A percentile compares a stretch with the other conserved stretches of the same genome.
Evolutionary conservation across 2,329 filamentous ascomycete genomes (phyloP).

Genomic region (Verticillium albo-atrum): DNA sequence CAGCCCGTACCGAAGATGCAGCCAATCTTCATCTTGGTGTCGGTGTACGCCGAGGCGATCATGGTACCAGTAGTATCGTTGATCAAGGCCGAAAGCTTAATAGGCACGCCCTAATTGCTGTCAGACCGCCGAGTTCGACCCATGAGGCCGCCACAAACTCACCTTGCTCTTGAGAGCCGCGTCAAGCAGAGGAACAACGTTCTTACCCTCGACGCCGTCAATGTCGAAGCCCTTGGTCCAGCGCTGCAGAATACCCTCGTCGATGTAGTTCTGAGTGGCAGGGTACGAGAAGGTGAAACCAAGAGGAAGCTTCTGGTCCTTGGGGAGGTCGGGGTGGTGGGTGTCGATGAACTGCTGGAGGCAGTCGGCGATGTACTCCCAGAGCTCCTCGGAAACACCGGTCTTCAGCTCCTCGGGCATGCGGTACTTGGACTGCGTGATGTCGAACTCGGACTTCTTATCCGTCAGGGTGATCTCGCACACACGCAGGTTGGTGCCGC

Average conservation of each 20-base stretch:
- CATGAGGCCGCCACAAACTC: conserved; percentile 8
- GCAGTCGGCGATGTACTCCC: conserved; percentile 93
- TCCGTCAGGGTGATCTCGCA: conserved; percentile 89
- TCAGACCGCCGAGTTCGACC: conserved; percentile 7
- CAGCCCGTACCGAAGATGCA: conserved; percentile 98
- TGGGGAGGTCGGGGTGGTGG: conserved; percentile 65
- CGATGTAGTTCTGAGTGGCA: conserved; percentile 87
- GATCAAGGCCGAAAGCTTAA: conserved; percentile 88
- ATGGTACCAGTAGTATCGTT: conserved; percentile 98
- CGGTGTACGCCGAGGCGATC: conserved; percentile 96
- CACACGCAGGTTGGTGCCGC: conserved; percentile 91
- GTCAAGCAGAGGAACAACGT: conserved; percentile 87
- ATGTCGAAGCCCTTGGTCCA: conserved; percentile 99
- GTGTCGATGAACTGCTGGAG: conserved; percentile 85
- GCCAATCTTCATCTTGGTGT: conserved; percentile 85
- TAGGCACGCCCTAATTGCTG: conserved; percentile 66
- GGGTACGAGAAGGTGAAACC: conserved; percentile 98
- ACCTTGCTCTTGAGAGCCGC: conserved; percentile 67
- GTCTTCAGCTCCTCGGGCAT: conserved; percentile 93
- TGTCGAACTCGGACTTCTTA: conserved; percentile 85
- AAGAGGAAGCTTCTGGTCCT: conserved; percentile 65
- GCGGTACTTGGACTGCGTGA: conserved; percentile 92
- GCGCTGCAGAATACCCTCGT: conserved; percentile 85
- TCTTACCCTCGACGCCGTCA: conserved; percentile 81
- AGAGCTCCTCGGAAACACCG: conserved; percentile 77